Percentiles rank a stretch among this genome's conserved stretches.
phyloP scores from a whole-genome alignment of 352 stramenopile genomes.

The Globisporangium solare region DNA sequence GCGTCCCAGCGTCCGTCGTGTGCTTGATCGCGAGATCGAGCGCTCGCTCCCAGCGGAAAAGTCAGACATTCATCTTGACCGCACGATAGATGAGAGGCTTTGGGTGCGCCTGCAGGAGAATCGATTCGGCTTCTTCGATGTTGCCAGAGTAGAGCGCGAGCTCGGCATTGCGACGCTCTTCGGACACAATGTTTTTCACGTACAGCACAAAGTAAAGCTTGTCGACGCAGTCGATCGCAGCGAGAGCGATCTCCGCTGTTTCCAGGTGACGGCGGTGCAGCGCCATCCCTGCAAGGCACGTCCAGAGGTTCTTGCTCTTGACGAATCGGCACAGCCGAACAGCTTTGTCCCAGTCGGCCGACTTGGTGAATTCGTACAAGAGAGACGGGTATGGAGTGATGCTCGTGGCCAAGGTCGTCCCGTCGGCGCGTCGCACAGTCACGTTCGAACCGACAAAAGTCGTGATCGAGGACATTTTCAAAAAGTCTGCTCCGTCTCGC shows the following conservation, averaged over 20 bases:
- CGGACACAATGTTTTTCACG: constrained; percentile 78
- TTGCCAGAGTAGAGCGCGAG: constrained; percentile 81
- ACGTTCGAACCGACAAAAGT: constrained; percentile 85
- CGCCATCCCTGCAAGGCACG: constrained; percentile 87
- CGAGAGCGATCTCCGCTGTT: constrained; percentile 89
- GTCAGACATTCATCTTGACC: constrained; percentile 92
- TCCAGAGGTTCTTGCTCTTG: constrained; percentile 88
- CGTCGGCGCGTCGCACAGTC: constrained; percentile 84
- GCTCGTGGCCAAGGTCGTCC: constrained; percentile 74
- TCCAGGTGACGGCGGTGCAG: constrained; percentile 86
- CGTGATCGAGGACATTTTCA: constrained; percentile 82
- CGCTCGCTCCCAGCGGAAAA: constrained; percentile 88
- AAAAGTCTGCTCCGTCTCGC: constrained; percentile 73
- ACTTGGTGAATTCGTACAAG: constrained; percentile 83
- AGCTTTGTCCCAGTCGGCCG: constrained; percentile 88
- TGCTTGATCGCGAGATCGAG: constrained; percentile 89
- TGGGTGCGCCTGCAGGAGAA: constrained; percentile 88
- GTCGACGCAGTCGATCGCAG: constrained; percentile 88
- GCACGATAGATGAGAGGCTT: constrained; percentile 87
- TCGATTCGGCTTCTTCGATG: constrained; percentile 90
- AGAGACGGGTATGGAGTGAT: constrained; percentile 81
- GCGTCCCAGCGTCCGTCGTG: constrained; percentile 74
- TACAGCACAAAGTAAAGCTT: constrained; percentile 93
- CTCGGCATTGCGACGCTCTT: constrained; percentile 87
- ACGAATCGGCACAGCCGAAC: constrained; percentile 90